These are phyloP conservation scores for Sporothrix schenckii DNA, from an alignment of 2,329 filamentous ascomycete genomes.

Conservation along the genomic window DNA sequence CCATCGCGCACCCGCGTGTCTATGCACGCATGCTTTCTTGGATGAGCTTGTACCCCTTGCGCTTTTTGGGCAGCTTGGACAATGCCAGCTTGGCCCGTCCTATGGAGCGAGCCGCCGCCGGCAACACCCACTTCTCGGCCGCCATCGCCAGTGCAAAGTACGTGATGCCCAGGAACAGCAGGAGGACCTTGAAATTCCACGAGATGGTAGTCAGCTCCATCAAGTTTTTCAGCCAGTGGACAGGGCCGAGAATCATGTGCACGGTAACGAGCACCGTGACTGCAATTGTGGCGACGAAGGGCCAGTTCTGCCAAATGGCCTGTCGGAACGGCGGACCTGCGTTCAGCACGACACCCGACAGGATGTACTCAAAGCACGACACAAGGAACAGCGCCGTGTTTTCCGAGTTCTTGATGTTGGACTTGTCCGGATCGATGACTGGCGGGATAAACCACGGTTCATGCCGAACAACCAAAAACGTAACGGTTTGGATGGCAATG, in stretches of 20 bases:
- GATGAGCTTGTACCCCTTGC: conserved; percentile 87
- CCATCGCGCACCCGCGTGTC: background rate
- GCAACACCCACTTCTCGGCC: conserved; percentile 72
- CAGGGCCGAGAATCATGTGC: conserved; percentile 81
- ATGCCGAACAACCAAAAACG: conserved; percentile 72
- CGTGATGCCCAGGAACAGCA: conserved; percentile 69
- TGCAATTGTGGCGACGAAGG: conserved; percentile 78
- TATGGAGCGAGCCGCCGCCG: conserved; percentile 66
- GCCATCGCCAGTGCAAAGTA: conserved; percentile 72
- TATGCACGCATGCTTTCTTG: conserved; percentile 63
- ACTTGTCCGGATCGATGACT: conserved; percentile 72
- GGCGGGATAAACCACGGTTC: conserved; percentile 90
- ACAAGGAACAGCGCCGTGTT: conserved; percentile 89
- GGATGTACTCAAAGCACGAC: conserved; percentile 92
- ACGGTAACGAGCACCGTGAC: conserved; percentile 67
- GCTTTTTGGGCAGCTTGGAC: conserved; percentile 67
- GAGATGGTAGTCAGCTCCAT: conserved; percentile 88
- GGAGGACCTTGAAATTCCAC: conserved; percentile 69
- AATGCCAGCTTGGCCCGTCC: conserved; percentile 64
- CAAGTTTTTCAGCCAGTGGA: conserved; percentile 65
- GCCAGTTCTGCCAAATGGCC: conserved; percentile 76
- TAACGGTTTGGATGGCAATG: conserved; percentile 73
- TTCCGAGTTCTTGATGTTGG: conserved; percentile 87
- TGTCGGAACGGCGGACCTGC: conserved; percentile 91
- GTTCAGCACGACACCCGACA: conserved; percentile 84